Percentiles rank a stretch among this genome's conserved stretches.
phyloP scores from a whole-genome alignment of 2,329 filamentous ascomycete genomes.

The Mycocentrospora acerina region DNA sequence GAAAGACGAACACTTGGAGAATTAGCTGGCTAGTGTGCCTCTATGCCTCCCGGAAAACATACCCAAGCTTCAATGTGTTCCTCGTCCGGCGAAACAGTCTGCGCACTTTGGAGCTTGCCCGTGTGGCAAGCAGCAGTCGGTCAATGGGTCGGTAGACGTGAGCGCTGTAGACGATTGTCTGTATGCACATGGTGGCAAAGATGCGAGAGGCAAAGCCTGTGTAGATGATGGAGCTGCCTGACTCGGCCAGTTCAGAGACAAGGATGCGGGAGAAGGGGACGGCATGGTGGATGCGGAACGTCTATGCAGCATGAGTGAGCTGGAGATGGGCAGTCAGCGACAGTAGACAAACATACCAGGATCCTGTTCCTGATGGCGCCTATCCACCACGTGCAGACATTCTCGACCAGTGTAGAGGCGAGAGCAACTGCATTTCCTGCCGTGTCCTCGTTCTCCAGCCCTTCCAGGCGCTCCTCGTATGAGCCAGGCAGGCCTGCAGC shows the following conservation, averaged over 20 bases:
- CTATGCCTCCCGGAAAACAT: slow-evolving; percentile 2
- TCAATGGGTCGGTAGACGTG: slow-evolving; percentile 29
- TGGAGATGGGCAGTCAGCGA: not conserved
- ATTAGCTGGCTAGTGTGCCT: slow-evolving; percentile 7
- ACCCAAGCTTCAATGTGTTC: slow-evolving; percentile 23
- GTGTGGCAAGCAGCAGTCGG: slow-evolving; percentile 24
- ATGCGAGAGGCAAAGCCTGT: slow-evolving; percentile 28
- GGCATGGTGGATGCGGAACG: slow-evolving; percentile 27
- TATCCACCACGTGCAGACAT: slow-evolving; percentile 40
- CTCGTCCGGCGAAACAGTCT: slow-evolving; percentile 24
- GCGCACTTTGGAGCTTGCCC: slow-evolving; percentile 21
- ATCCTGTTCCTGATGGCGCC: slow-evolving; percentile 32
- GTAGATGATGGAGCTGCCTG: slow-evolving; percentile 27
- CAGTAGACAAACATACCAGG: slow-evolving; percentile 13
- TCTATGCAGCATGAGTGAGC: slow-evolving; percentile 13
- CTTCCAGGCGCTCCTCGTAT: slow-evolving; percentile 28
- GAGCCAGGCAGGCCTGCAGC: slow-evolving; percentile 28
- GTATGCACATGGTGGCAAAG: slow-evolving; percentile 21
- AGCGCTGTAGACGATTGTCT: slow-evolving; percentile 20
- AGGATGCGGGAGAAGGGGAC: slow-evolving; percentile 30
- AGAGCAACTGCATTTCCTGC: slow-evolving; percentile 29
- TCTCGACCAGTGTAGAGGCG: slow-evolving; percentile 24
- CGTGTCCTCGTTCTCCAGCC: slow-evolving; percentile 34
- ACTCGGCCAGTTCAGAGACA: slow-evolving; percentile 19
- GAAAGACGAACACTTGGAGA: slow-evolving; percentile 26